Base-by-base conservation (phyloP, 371 early-diverging fungal genomes). In the Polyrhizophydium stewartii region DNA sequence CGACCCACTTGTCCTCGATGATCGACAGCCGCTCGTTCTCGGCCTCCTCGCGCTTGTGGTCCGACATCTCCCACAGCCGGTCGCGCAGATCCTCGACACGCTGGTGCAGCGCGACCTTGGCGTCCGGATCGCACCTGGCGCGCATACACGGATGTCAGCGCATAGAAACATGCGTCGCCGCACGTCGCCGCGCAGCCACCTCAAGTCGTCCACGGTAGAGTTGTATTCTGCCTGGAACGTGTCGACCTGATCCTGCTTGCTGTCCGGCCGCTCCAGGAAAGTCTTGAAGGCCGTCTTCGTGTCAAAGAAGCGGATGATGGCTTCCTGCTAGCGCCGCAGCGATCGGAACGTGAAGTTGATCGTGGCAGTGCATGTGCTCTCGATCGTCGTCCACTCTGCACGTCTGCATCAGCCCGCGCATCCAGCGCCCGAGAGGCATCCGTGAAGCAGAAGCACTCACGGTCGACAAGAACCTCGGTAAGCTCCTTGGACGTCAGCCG, bases 31-130 rank as follows among this genome's bases (percentile, higher is more conserved):
- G 49, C 59, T 83, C 82, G 13, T 64, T 56, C 37, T 83, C 82
- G 13, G 84, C 84, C 55, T 83, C 78, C 28, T 83, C 82, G 24
- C 75, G 59, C n/a, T 81, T 65, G 56, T 63, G 65, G 58, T 82
- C 82, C 27, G 77, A 72, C 56, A 83, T 64, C 1, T 78, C 82
- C 84, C 82, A 83, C 10, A 83, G 67, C 55, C 69, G 66, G 45
- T 83, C 84, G 25, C 80, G 63, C 50, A 83, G 64, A 56, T 83
- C 84, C 41, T 83, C 82, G 24, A 74, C 70, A 13, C 84, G 70
- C 56, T 78, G 80, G 57, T 82, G 84, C n/a, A 83, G 66, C 61
- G 80, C 84, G 16, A 76, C 73, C 61, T 83, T 83, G 1, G 77
- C 81, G 38, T 83, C 82, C 0, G 66, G 58, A 53, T 83, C 82